A percentile compares a stretch with the other conserved stretches of the same genome.
Evolutionary conservation across 2,329 filamentous ascomycete genomes (phyloP).

Genomic region (Phialocephala subalpina): DNA sequence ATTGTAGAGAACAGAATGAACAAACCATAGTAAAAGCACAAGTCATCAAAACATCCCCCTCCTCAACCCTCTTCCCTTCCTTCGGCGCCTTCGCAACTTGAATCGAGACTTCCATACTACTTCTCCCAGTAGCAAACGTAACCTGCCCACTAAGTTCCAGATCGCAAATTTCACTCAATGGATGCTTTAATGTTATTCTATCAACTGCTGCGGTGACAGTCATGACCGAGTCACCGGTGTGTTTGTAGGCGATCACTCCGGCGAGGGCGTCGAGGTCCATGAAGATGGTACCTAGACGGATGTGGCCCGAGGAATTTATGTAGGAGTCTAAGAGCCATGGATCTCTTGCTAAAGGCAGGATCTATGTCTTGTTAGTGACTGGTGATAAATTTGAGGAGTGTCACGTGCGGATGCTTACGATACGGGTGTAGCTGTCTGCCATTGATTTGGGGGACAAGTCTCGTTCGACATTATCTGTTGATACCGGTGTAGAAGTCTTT

Average conservation of each 20-base stretch:
- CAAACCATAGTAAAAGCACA: slow-evolving; percentile 77
- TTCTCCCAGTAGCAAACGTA: slow-evolving; percentile 71
- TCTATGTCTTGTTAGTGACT: slow-evolving; percentile 48
- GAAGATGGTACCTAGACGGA: slow-evolving; percentile 59
- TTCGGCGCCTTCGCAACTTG: slow-evolving; percentile 71
- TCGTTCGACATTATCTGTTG: slow-evolving; percentile 47
- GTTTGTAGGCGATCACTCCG: slow-evolving; percentile 74
- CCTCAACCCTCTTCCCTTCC: slow-evolving; percentile 57
- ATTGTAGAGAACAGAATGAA: neutral
- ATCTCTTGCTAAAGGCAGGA: slow-evolving; percentile 70
- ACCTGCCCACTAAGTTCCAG: slow-evolving; percentile 64
- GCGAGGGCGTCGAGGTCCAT: slow-evolving; percentile 79
- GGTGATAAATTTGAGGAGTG: neutral
- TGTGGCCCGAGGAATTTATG: slow-evolving; percentile 72
- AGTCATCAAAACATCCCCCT: slow-evolving; percentile 72
- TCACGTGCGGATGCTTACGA: slow-evolving; percentile 53
- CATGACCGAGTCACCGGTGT: slow-evolving; percentile 66
- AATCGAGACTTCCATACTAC: slow-evolving; percentile 74
- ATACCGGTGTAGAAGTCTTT: neutral
- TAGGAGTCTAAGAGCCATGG: slow-evolving; percentile 77
- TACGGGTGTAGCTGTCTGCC: slow-evolving; percentile 70
- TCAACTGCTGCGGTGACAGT: slow-evolving; percentile 51
- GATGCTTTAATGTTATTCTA: slow-evolving; percentile 60
- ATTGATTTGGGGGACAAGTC: slow-evolving; percentile 69
- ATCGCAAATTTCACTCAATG: slow-evolving; percentile 73